These are phyloP conservation scores for Alternaria incomplexa DNA, from an alignment of 2,329 filamentous ascomycete species.

Conservation along the genomic window DNA sequence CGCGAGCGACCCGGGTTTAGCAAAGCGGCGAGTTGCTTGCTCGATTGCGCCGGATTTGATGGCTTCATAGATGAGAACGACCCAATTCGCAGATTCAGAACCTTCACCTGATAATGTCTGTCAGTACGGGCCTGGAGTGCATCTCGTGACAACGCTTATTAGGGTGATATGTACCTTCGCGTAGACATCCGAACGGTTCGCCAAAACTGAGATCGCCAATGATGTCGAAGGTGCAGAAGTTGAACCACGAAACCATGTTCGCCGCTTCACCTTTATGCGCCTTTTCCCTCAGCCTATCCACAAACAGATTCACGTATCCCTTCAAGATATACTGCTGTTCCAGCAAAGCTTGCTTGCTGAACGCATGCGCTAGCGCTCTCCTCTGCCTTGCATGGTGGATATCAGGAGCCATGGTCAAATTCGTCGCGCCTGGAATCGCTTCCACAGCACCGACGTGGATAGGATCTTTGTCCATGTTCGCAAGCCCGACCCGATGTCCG, in stretches of 20 bases:
- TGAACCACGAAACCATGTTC: conserved; percentile 45
- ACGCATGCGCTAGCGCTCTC: conserved; percentile 50
- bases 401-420: conserved; percentile 48
- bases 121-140: background rate
- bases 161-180: conserved; percentile 24
- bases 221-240: conserved; percentile 44
- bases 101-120: conserved; percentile 26
- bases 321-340: conserved; percentile 51
- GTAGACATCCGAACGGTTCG: conserved; percentile 40
- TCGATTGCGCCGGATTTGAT: conserved; percentile 44
- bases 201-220: conserved; percentile 43
- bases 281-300: conserved; percentile 47
- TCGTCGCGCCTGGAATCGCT: conserved; percentile 45
- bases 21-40: conserved; percentile 39
- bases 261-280: conserved; percentile 31
- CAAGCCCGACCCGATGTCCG: conserved; percentile 36
- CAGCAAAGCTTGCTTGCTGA: conserved; percentile 48
- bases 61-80: conserved; percentile 41
- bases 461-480: conserved; percentile 45
- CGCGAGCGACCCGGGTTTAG: conserved; percentile 25
- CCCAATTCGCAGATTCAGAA: conserved; percentile 42
- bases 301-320: conserved; percentile 50
- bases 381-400: conserved; percentile 48
- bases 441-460: conserved; percentile 46
- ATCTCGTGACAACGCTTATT: too few species aligned